Conservation (phyloP, 257 asterid species). For the Penstemon davidsonii region DNA sequence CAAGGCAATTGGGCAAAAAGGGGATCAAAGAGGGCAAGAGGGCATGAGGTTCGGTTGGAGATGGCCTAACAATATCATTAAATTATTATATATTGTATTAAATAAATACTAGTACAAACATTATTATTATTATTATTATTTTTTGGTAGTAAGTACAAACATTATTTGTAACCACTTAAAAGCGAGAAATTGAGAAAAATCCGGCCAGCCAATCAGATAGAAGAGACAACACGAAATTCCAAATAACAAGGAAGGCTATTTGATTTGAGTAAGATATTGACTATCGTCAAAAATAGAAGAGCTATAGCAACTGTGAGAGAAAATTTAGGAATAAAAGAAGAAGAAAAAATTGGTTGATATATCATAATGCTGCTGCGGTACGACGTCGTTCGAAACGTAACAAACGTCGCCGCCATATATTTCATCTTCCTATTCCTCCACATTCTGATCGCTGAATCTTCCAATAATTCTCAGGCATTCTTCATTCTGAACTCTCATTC, state of each 20-base stretch:
- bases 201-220: conserved; percentile 33
- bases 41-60: no score
- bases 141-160: no score
- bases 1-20: no score
- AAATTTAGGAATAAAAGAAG: no score
- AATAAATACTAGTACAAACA: no score
- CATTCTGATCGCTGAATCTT: background rate
- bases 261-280: conserved; percentile 4
- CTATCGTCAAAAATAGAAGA: background rate
- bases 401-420: conserved; percentile 39
- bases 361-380: conserved; percentile 24
- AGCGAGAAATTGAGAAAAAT: background rate
- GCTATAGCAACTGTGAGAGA: no score
- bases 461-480: conserved; percentile 52
- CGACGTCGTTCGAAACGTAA: conserved; percentile 24
- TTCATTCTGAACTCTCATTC: background rate
- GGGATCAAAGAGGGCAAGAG: no score
- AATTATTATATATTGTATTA: no score
- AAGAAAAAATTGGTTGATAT: background rate
- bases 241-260: conserved; percentile 25
- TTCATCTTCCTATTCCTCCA: conserved; percentile 26
- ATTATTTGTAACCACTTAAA: no score
- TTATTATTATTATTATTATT: no score
- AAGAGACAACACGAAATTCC: conserved; percentile 35
- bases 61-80: no score